These are phyloP conservation scores for Nissolia schottii DNA, from an alignment of 306 rosid genomes.

Conservation along the genomic window DNA sequence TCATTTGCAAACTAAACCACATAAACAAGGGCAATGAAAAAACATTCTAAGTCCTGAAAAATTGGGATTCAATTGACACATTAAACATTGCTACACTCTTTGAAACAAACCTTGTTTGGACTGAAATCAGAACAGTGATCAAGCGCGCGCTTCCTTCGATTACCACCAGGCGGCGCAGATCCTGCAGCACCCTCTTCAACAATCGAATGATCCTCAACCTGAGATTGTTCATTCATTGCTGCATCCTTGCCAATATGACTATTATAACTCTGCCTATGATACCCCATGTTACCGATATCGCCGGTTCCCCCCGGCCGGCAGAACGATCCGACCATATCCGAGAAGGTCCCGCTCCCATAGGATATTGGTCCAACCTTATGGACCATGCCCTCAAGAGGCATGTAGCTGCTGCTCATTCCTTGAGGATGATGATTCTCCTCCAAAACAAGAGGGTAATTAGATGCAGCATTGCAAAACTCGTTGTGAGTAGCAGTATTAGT, in stretches of 20 bases:
- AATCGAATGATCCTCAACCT: conserved; percentile 40
- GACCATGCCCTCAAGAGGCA: conserved; percentile 57
- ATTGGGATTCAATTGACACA: background rate
- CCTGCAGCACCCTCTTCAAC: conserved; percentile 55
- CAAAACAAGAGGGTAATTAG: conserved; percentile 51
- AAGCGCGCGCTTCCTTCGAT: conserved; percentile 60
- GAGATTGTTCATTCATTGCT: conserved; percentile 48
- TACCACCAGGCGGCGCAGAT: conserved; percentile 59
- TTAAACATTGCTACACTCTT: background rate
- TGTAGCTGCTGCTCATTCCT: conserved; percentile 56
- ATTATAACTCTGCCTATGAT: conserved; percentile 50
- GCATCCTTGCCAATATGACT: conserved; percentile 43
- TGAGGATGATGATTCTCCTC: no score
- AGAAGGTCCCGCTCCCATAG: conserved; percentile 69
- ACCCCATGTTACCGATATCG: conserved; percentile 46
- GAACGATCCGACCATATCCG: conserved; percentile 68
- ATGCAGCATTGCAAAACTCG: conserved; percentile 49
- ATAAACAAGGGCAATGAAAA: conserved; percentile 17
- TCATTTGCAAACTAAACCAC: conserved; percentile 19
- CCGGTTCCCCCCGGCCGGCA: conserved; percentile 52
- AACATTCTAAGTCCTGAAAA: conserved; percentile 18
- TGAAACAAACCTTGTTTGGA: conserved; percentile 65
- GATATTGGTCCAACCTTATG: conserved; percentile 65
- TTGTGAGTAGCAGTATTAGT: no score
- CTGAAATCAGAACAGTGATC: conserved; percentile 54